Base-by-base conservation (phyloP, 257 asterid genomes). In the Mentha longifolia region DNA sequence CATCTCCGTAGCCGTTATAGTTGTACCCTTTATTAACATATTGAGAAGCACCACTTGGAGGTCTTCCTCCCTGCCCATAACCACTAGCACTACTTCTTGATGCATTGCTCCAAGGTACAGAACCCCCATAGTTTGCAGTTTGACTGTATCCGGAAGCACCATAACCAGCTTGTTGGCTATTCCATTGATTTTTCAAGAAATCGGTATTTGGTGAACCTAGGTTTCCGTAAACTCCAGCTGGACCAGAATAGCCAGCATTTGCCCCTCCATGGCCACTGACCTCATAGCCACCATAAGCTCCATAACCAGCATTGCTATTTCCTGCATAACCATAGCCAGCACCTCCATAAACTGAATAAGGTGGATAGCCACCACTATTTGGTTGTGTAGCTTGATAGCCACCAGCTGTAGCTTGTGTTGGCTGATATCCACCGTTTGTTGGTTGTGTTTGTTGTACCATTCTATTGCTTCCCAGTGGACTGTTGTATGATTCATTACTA, bases 291-390 rank as follows among this genome's bases (percentile, higher is more conserved):
- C 80, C 76, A n/a, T 70, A 76, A 17, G 72, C 73, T 55, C 67
- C 54, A 20, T 54, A 76, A 52, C 67, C 76, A 56, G 66, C 20
- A 45, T 35, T 56, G 56, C 42, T 45, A 46, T 56, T 70, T 76
- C 76, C 80, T 42, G 73, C 31, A 76, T 76, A 76, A 52, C 80
- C 76, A 54, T 54, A 76, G 74, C 71, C 30, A 25, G 74, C 71
- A 15, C 69, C 68, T 47, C 79, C 79, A 47, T 75, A 68, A 13
- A 61, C 70, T 12, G 79, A 59, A 57, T 76, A 76, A 63, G 80
- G 71, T 35, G 74, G 70, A 67, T 74, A 74, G 25, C 74, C 74
- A 57, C 72, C 78, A 54, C 47, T 6, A 33, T 33, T 22, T 33
- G 37, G 73, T 65, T 74, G 78, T n/a, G 73, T 52, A 2, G 51